phyloP scores from a whole-genome alignment of 805 yeast genomes.

The Cyberlindnera americana region DNA sequence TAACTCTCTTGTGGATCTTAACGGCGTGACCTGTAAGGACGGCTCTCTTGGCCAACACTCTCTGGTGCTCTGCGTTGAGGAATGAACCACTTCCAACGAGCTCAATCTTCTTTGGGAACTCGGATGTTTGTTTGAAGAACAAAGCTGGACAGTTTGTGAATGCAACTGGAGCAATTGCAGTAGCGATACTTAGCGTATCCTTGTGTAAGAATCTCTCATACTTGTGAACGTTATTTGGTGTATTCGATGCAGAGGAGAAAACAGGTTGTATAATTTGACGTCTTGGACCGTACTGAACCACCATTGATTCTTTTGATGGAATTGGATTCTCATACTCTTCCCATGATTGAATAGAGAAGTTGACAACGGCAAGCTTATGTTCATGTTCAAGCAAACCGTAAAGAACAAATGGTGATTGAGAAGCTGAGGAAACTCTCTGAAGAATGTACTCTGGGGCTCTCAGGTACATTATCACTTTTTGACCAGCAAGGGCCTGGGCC shows the following conservation, averaged over 20 bases:
- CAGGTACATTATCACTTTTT: constrained; percentile 55
- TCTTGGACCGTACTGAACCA: constrained; percentile 93
- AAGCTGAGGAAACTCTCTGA: constrained; percentile 41
- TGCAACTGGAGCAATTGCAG: constrained; percentile 82
- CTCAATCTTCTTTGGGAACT: constrained; percentile 47
- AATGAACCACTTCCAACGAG: constrained; percentile 89
- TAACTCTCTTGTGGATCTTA: constrained; percentile 88
- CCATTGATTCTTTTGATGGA: constrained; percentile 72
- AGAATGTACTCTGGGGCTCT: constrained; percentile 49
- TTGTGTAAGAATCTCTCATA: constrained; percentile 80
- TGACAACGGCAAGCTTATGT: constrained; percentile 78
- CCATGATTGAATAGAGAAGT: constrained; percentile 82
- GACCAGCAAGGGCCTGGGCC: constrained; percentile 58
- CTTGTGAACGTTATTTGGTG: constrained; percentile 82
- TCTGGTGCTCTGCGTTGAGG: constrained; percentile 77
- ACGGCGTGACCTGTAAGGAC: constrained; percentile 92
- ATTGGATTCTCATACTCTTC: constrained; percentile 85
- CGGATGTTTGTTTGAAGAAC: constrained; percentile 61
- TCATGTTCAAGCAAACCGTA: constrained; percentile 83
- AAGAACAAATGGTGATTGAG: constrained; percentile 50
- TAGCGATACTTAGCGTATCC: constrained; percentile 71
- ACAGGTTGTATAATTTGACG: constrained; percentile 79
- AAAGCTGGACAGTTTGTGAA: constrained; percentile 83
- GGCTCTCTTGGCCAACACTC: constrained; percentile 84
- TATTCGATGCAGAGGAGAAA: constrained; percentile 74